These are phyloP conservation scores for Globisporangium irregulare DNA, from an alignment of 352 stramenopile genomes.

Conservation along the genomic window DNA sequence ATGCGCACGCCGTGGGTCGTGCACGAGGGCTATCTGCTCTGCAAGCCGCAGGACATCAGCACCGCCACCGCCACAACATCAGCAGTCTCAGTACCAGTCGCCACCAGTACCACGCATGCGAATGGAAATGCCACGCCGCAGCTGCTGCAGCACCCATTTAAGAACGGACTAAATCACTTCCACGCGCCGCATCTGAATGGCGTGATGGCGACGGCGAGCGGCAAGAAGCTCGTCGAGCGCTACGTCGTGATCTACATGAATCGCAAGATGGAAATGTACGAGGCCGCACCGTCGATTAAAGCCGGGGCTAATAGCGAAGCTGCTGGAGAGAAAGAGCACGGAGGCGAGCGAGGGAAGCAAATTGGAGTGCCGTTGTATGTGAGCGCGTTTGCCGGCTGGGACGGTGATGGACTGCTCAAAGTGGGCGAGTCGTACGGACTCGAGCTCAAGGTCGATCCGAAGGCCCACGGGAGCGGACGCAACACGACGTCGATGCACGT, in stretches of 20 bases:
- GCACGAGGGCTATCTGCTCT: conserved; percentile 55
- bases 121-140: neutral
- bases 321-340: conserved; percentile 3
- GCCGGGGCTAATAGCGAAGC: neutral
- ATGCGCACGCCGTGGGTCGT: conserved; percentile 59
- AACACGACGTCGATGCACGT: conserved; percentile 48
- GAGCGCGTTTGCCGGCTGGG: conserved; percentile 72
- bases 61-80: neutral
- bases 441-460: conserved; percentile 71
- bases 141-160: conserved; percentile 8
- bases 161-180: conserved; percentile 9
- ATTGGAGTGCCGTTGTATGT: conserved; percentile 48
- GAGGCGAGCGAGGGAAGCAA: conserved; percentile 20
- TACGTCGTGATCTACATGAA: conserved; percentile 79
- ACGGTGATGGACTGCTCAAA: conserved; percentile 65
- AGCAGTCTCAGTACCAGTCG: conserved; percentile 7
- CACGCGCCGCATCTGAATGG: conserved; percentile 5
- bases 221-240: conserved; percentile 30
- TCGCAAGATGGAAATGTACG: conserved; percentile 77
- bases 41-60: conserved; percentile 24
- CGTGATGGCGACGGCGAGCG: neutral
- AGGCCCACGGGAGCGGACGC: conserved; percentile 25
- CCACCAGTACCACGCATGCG: neutral
- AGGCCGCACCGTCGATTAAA: conserved; percentile 14
- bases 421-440: conserved; percentile 70